Base-by-base conservation (phyloP, 2,329 filamentous ascomycete genomes). In the Davidsoniella neocaledoniae region DNA sequence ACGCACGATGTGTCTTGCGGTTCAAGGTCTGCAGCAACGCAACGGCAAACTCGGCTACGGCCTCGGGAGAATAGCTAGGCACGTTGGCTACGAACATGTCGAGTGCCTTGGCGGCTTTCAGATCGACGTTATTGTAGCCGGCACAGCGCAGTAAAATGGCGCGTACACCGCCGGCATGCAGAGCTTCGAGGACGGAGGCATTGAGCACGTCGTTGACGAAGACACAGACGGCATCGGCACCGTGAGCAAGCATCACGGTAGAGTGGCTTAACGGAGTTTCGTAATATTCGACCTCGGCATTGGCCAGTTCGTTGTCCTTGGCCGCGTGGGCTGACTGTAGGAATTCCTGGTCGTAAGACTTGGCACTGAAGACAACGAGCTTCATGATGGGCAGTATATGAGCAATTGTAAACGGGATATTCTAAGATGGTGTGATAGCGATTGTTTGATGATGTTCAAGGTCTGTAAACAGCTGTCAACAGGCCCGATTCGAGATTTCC, bases 1-100 rank as follows among this genome's bases (percentile, higher is more conserved):
- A 82, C 2, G 79, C 76, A 19, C 76, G 73, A 60, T 83, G 79
- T 12, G 76, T 81, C 58, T 78, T 75, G 41, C 79, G 75, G 60
- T 82, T 80, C 41, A 83, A 67, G 1, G 78, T 80, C 64, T 81
- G 77, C 48, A 82, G 67, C 53, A 83, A 66, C 1, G 77, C 76
- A n/a, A 83, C 71, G 39, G 77, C 72, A 57, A 81, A 83, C 66
- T 83, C 79, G 55, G 79, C 79, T 2, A 83, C 79, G 2, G 79
- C 76, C 61, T 83, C 76, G 52, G 79, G 79, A 6, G 77, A 79
- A 64, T 83, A 83, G 2, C 76, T 72, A 1, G 79, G 79, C 33
- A 83, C 79, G 53, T 79, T 77, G 56, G 77, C 76, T 42, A 82
- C 77, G 57, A 74, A 73, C 55, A 83, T 63, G 51, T 71, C 70